Base-by-base conservation (phyloP, 441 rosid species). In the Populus tomentosa region DNA sequence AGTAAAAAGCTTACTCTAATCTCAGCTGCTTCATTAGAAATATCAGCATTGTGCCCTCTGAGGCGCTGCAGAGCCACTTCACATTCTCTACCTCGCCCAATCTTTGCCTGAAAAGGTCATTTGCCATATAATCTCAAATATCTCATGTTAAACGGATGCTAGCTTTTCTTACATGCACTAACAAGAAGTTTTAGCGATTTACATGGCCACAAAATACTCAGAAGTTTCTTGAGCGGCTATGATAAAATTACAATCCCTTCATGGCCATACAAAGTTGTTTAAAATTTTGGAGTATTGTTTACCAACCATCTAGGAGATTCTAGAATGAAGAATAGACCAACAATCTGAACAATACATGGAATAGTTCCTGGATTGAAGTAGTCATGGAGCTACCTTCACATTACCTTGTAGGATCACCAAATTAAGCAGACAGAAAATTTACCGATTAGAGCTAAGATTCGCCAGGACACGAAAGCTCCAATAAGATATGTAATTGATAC, bases 231-330 rank as follows among this genome's bases (percentile, higher is more conserved):
- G 53, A 42, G 53, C 53, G 11, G 14, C 53, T 11, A 1, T 42
- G 11, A 38, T 11, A 38, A 6, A 10, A 42, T 42, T 42, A 11
- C 50, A 42, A 3, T 53, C 9, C 28, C 33, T 62, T n/a, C 6
- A 14, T 33, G 68, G 1, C 23, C 23, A 63, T 16, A 24, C 10
- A 75, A 10, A 23, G 1, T 6, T 24, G 2, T 30, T 35, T 6
- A 21, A 18, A n/a, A 73, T 1, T 21, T 72, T 16, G 18, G 63
- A 33, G 6, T 14, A 56, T 67, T 76, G 40, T 88, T 80, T 85
- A 91, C 98, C 95, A 94, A 85, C 95, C 98, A 94, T 72, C 97
- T 86, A 76, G 97, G 97, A 81, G 98, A 94, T 81, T 91, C 97
- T 46, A 97, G 97, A 67, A 92, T 85, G 88, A 94, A 92, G 85